These are phyloP conservation scores for Solanum hybrid DNA, from an alignment of 305 asterid genomes.

Conservation along the genomic window DNA sequence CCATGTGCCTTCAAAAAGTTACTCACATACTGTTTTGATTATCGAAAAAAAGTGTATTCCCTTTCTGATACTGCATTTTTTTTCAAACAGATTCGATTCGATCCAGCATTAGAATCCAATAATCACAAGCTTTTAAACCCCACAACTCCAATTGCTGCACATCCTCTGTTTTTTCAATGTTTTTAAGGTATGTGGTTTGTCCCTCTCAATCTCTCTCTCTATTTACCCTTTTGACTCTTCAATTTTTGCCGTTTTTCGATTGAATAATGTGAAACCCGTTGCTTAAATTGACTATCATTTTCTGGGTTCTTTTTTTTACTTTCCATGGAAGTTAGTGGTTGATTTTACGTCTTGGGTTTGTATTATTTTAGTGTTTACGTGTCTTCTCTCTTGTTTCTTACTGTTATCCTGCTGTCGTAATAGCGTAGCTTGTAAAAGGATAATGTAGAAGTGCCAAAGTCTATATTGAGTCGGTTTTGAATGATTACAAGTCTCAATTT, in stretches of 20 bases:
- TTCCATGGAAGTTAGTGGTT: neutral
- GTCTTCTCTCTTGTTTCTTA: neutral
- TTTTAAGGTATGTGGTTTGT: neutral
- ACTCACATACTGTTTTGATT: neutral
- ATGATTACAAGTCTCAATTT: neutral
- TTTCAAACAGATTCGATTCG: conserved; percentile 10
- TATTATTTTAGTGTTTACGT: neutral
- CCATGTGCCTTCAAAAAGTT: neutral
- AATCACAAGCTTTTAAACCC: neutral
- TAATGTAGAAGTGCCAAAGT: neutral
- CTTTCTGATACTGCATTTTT: neutral
- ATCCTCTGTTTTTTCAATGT: neutral
- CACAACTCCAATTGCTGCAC: neutral
- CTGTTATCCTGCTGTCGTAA: neutral
- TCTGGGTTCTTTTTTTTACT: neutral
- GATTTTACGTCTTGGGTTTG: neutral
- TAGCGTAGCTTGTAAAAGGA: neutral
- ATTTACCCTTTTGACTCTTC: neutral
- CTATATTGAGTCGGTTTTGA: neutral
- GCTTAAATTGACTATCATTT: neutral
- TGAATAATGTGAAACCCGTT: conserved; percentile 1
- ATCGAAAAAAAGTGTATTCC: neutral
- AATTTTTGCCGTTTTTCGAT: neutral
- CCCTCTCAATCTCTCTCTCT: neutral
- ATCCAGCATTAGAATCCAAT: neutral